Conservation (phyloP, 1,284 basidiomycete genomes). For the Peniophora sp. region DNA sequence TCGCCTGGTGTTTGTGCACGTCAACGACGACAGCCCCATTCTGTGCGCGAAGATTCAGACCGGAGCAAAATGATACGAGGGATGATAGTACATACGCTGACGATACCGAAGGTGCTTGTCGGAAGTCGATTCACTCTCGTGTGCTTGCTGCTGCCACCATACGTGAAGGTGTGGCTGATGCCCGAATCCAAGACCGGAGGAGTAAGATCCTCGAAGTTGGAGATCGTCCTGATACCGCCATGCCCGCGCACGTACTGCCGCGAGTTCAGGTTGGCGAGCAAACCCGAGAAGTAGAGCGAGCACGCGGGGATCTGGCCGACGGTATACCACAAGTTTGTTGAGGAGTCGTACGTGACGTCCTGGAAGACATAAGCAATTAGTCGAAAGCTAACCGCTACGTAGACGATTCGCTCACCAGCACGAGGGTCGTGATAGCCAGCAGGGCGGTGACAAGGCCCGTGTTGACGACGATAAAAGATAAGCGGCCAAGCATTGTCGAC, state of each 20-base stretch:
- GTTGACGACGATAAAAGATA: neutral
- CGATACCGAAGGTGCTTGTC: too few relatives aligned
- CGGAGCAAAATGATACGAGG: too few relatives aligned
- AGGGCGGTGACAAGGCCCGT: neutral
- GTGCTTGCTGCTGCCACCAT: too few relatives aligned
- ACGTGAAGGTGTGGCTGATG: neutral
- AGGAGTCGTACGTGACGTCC: neutral
- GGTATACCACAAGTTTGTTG: neutral
- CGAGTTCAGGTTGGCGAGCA: slow-evolving; percentile 1
- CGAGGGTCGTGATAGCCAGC: neutral
- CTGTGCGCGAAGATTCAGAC: too few relatives aligned
- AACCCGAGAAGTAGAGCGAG: neutral
- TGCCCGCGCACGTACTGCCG: neutral
- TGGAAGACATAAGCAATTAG: neutral
- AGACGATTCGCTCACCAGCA: neutral
- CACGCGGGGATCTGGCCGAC: neutral
- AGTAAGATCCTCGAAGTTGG: neutral
- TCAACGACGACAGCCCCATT: too few relatives aligned
- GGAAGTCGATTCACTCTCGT: too few relatives aligned
- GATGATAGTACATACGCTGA: too few relatives aligned
- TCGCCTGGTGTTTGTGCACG: too few relatives aligned
- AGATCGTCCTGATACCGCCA: neutral
- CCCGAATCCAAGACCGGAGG: neutral
- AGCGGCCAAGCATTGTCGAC: neutral
- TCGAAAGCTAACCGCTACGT: too few relatives aligned